Conservation (phyloP, 352 stramenopile species). For the Phytophthora brassicae region DNA sequence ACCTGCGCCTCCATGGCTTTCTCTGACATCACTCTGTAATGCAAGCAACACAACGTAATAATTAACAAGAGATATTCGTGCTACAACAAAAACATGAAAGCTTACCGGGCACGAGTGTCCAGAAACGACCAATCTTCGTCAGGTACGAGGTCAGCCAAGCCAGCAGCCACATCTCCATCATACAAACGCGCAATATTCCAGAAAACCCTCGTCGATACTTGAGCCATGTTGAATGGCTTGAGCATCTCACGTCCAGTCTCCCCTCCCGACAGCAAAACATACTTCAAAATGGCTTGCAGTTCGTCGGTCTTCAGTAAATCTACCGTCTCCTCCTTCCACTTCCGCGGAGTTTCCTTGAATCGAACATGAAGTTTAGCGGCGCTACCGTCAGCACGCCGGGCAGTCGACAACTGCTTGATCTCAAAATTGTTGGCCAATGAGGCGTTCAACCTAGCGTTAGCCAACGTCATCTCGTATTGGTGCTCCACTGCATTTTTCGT, state of each 20-base stretch:
- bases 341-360: conserved; percentile 81
- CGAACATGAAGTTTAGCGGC: conserved; percentile 57
- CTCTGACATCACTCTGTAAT: conserved; percentile 57
- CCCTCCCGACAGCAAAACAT: conserved; percentile 76
- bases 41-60: conserved; percentile 5
- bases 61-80: background rate
- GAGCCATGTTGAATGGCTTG: conserved; percentile 91
- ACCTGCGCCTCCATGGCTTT: conserved; percentile 80
- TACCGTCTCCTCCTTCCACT: conserved; percentile 82
- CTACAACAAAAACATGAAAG: background rate
- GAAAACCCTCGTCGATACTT: conserved; percentile 83
- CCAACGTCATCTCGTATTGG: conserved; percentile 77
- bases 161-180: conserved; percentile 65
- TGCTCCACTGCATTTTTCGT: conserved; percentile 79
- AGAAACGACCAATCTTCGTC: conserved; percentile 87
- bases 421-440: conserved; percentile 65
- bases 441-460: conserved; percentile 72
- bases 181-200: conserved; percentile 85
- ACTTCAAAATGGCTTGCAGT: conserved; percentile 77
- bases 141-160: conserved; percentile 64
- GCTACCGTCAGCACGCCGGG: conserved; percentile 23
- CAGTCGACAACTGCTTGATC: conserved; percentile 40
- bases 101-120: conserved; percentile 66
- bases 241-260: conserved; percentile 86
- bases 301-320: conserved; percentile 65